Base-by-base conservation (phyloP, 163 green algal species). In the Picocystis sp. region DNA sequence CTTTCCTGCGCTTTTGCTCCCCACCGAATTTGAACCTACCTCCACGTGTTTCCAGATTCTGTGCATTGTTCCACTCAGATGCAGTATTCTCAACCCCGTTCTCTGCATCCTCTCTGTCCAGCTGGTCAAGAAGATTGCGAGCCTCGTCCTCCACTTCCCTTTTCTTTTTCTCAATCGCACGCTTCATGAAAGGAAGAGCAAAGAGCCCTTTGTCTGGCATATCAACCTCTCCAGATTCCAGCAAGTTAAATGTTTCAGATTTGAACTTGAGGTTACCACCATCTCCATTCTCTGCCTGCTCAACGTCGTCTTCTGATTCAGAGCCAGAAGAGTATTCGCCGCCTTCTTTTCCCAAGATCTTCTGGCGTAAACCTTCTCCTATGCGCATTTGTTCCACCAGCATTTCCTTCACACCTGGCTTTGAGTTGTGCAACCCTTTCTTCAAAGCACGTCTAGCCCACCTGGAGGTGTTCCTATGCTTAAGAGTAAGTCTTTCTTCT, bases 171-270 rank as follows among this genome's bases (percentile, higher is more conserved):
- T 92, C 77, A 42, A 87, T 67, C 17, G 81, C 82, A 0, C 83
- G 66, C 45, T 67, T 58, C 87, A 95, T 95, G 76, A 97, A 97
- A 22, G 88, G 88, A 52, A 97, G 74, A 11, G 66, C 68, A 48
- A 94, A 85, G 11, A 96, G 71, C 19, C 82, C 83, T 60, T 80
- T 81, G 38, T 64, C 33, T n/a, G 55, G 57, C 15, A 50, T 42
- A 2, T 56, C 64, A 3, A 44, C 63, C 1, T 57, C 58, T 6
- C 46, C 67, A 17, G 74, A 61, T n/a, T 72, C 58, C 15, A 72
- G 11, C 13, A 42, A 50, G 63, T 47, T 3, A 34, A 63, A 19
- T 35, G 43, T 44, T 52, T 15, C 34, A n/a, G 53, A 47, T 64
- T 65, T 68, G 2, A 23, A 58, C 48, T 70, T 58, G 49, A 56